A percentile compares a stretch with the other conserved stretches of the same genome.
Evolutionary conservation across 306 rosid species (phyloP).

Genomic region (Fragaria vesca): DNA sequence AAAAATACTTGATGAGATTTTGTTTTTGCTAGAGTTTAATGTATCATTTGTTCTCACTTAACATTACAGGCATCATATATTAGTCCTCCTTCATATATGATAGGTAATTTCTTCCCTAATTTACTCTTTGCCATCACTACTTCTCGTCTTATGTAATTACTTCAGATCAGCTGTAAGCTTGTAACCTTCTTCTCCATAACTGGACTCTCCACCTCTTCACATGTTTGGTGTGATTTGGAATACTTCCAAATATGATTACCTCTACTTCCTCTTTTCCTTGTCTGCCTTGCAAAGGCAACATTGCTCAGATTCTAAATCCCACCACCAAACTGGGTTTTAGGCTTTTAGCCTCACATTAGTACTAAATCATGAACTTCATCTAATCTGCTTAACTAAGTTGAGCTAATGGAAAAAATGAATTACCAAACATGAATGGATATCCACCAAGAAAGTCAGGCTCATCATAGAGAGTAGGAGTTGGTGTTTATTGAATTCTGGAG

Average conservation of each 20-base stretch:
- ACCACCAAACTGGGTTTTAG: background rate
- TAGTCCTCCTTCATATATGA: background rate
- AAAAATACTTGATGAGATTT: background rate
- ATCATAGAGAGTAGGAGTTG: background rate
- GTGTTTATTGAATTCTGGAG: background rate
- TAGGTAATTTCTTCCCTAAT: background rate
- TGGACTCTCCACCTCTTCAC: background rate
- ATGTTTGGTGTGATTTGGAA: constrained; percentile 4
- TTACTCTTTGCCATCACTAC: background rate
- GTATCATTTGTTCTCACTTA: background rate
- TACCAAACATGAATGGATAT: background rate
- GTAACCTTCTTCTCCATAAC: background rate
- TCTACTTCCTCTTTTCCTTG: background rate
- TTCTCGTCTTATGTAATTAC: background rate
- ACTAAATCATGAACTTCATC: background rate
- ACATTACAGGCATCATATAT: background rate
- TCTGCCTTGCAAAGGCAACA: constrained; percentile 1
- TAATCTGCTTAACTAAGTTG: background rate
- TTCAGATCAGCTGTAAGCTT: background rate
- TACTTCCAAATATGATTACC: background rate
- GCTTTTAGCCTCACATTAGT: background rate
- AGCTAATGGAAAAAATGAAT: background rate
- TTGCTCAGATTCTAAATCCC: background rate
- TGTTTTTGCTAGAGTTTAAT: background rate
- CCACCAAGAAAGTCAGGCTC: constrained; percentile 3